Evolutionary conservation across 257 asterid genomes (phyloP), one percentile per base, ranked within the genome.

Genomic region (Galeopsis tetrahit): DNA sequence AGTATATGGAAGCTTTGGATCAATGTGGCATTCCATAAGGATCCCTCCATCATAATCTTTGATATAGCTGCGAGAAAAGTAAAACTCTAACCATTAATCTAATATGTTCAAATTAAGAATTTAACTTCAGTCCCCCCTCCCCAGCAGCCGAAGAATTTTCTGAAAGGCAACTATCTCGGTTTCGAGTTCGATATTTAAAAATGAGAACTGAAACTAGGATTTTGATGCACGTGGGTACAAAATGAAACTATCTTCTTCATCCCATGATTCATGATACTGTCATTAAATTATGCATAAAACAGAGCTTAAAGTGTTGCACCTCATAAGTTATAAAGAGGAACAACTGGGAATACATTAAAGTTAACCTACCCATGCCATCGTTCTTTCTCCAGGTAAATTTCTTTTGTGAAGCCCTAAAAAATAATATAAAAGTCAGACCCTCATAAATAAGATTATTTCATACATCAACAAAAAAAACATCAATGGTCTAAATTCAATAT

Each of bases 1-100:
- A 61, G 97, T 95, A 66, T 90, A 95, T 1, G 99, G 99, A 82
- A 95, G 95, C 82, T 95, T 95, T 10, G 98, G 99, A 74, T 95
- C 96, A 53, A 95, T 95, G 80, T 81, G 91, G 84, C 99, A 95
- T 82, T 95, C 99, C 99, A 95, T 95, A 76, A 95, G 99, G 78
- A 92, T 85, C 60, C 98, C 99, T 53, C 99, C 99, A 59, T 95
- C 99, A 52, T 95, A 95, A 78, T 95, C 99, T 83, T 95, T 95
- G 61, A 95, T 95, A 70, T 87, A 92, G 66, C 99, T 92, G 85
- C 71, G 71, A 66, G 67, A 52, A 73, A 64, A 62, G 48, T 44
- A 70, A 21, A 75, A 48, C 57, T 33, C 67, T 8, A 69, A 70
- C 56, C 66, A 35, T 42, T 60, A 49, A 72, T 71, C 55, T 57